Conservation (phyloP, 164 flowering plant species). For the Amborella trichopoda region DNA sequence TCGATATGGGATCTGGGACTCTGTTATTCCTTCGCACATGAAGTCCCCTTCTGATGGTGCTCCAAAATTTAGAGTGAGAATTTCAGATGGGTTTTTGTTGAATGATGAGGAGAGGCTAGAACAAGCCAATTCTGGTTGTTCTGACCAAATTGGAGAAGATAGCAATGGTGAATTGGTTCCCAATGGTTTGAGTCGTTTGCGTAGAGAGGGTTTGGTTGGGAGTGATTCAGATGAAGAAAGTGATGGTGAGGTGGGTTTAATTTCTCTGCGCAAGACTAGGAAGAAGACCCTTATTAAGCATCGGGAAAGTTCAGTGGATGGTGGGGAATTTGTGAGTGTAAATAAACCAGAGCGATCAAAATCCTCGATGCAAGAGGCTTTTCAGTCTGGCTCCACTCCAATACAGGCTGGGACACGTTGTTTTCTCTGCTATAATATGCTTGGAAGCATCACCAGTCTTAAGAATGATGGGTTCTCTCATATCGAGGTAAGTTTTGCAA, state of each 20-base stretch:
- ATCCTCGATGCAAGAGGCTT: constrained; percentile 52
- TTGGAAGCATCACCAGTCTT: constrained; percentile 76
- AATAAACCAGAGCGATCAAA: constrained; percentile 20
- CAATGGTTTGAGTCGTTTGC: constrained; percentile 49
- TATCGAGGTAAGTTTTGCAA: constrained; percentile 87
- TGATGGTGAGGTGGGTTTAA: constrained; percentile 22
- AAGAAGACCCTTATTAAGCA: constrained; percentile 28
- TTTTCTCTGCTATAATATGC: constrained; percentile 92
- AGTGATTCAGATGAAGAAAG: constrained; percentile 34
- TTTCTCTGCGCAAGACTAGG: constrained; percentile 28
- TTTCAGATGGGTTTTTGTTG: constrained; percentile 46
- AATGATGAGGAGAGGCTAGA: constrained; percentile 67
- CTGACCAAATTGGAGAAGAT: constrained; percentile 68
- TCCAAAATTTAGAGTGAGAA: constrained; percentile 36
- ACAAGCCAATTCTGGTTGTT: constrained; percentile 45
- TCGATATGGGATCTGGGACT: constrained; percentile 88
- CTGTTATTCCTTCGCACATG: constrained; percentile 77
- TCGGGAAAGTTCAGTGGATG: constrained; percentile 24
- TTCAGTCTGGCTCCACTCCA: constrained; percentile 93
- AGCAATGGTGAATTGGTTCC: constrained; percentile 49
- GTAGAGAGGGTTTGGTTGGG: constrained; percentile 34
- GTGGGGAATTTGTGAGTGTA: constrained; percentile 17
- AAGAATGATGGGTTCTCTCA: constrained; percentile 80
- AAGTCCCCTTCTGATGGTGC: constrained; percentile 81
- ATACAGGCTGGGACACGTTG: constrained; percentile 57